phyloP scores from a whole-genome alignment of 108 stramenopile genomes.

The Nitzschia sp. region DNA sequence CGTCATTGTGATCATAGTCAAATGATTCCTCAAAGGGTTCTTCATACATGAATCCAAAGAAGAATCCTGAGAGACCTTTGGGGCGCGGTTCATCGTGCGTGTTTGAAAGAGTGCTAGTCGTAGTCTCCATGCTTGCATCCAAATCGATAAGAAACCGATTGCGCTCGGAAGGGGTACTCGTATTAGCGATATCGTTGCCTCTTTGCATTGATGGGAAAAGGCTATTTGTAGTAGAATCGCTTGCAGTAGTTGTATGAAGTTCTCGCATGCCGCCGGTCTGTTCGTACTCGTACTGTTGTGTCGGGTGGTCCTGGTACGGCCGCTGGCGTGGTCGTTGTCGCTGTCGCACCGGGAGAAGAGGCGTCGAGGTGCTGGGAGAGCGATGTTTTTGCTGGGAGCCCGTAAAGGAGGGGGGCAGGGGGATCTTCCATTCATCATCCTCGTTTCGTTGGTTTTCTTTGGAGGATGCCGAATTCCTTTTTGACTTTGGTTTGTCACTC shows the following conservation, averaged over 20 bases:
- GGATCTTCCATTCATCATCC: not conserved
- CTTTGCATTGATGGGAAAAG: no score
- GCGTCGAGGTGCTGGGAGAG: not conserved
- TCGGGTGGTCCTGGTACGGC: no score
- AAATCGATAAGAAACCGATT: no score
- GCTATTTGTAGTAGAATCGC: no score
- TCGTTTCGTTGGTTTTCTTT: no score
- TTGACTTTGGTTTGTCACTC: no score
- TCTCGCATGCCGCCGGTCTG: no score
- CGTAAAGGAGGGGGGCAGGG: not conserved
- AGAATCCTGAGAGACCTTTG: conserved; percentile 26
- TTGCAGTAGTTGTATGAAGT: no score
- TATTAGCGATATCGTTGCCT: no score
- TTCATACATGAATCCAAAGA: conserved; percentile 65
- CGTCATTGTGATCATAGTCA: conserved; percentile 20
- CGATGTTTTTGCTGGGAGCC: not conserved
- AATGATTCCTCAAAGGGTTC: conserved; percentile 30
- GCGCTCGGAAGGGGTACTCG: not conserved
- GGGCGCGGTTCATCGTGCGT: not conserved
- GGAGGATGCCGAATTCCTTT: no score
- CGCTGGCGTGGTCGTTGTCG: no score
- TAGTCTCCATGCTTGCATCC: not conserved
- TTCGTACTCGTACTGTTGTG: no score
- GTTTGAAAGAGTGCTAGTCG: not conserved
- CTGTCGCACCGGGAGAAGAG: conserved; percentile 12